Conservation (phyloP, 306 rosid species). For the Prunus fruticosa region DNA sequence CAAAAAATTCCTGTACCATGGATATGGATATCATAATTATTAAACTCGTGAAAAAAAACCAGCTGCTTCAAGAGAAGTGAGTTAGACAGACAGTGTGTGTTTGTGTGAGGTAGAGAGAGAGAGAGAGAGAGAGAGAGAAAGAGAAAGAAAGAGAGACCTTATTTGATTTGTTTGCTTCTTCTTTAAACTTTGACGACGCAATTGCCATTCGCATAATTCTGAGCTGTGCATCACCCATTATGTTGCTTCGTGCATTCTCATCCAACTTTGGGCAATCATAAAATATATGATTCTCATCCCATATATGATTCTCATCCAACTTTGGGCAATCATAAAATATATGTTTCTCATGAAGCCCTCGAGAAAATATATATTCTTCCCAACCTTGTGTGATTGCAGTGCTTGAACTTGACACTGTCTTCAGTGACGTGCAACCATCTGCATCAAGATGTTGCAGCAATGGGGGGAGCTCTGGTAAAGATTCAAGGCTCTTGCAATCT, state of each 20-base stretch:
- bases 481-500: background rate
- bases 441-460: background rate
- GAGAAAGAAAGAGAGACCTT: too few relatives aligned
- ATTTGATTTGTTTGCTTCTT: too few relatives aligned
- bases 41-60: too few relatives aligned
- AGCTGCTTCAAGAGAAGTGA: too few relatives aligned
- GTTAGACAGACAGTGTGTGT: too few relatives aligned
- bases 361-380: background rate
- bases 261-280: background rate
- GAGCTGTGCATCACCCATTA: background rate
- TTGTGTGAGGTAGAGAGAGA: too few relatives aligned
- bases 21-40: too few relatives aligned
- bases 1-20: too few relatives aligned
- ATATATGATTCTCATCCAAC: constrained; percentile 5
- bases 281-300: background rate
- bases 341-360: too few relatives aligned
- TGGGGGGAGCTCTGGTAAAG: constrained; percentile 36
- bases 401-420: constrained; percentile 6
- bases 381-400: background rate
- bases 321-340: background rate
- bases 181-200: background rate
- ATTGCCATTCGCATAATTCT: background rate
- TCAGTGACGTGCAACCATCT: constrained; percentile 10
- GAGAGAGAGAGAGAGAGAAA: too few relatives aligned
- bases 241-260: background rate